Conservation (phyloP, 345 rosid genomes). For the Jatropha curcas region DNA sequence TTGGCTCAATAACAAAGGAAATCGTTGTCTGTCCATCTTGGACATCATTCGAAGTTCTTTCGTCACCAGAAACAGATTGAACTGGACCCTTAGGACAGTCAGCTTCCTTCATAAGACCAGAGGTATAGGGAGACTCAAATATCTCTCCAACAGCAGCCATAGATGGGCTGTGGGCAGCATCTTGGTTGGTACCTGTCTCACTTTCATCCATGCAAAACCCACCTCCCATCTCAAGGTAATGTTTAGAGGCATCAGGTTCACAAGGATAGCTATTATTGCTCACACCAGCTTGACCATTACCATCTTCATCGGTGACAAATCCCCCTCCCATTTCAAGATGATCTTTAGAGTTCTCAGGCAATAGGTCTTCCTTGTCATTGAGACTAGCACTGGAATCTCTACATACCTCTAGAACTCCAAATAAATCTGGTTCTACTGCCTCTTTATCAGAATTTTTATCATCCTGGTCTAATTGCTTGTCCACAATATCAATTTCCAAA, state of each 20-base stretch:
- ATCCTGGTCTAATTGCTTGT: conserved; percentile 24
- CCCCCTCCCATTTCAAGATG: conserved; percentile 53
- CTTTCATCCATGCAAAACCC: conserved; percentile 72
- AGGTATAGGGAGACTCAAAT: conserved; percentile 11
- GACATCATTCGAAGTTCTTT: conserved; percentile 9
- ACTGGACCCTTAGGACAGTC: conserved; percentile 13
- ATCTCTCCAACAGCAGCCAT: conserved; percentile 4
- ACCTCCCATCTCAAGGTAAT: conserved; percentile 57
- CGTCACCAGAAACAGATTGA: conserved; percentile 14
- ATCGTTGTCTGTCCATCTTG: conserved; percentile 8
- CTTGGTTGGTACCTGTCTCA: conserved; percentile 29
- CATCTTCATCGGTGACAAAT: conserved; percentile 51
- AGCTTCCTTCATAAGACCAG: conserved; percentile 16
- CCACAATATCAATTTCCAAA: conserved; percentile 45
- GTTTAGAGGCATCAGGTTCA: conserved; percentile 33
- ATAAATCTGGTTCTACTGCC: conserved; percentile 26
- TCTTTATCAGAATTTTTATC: conserved; percentile 23
- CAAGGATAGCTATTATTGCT: conserved; percentile 25
- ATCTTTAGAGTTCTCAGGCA: conserved; percentile 23
- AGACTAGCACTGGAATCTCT: conserved; percentile 17
- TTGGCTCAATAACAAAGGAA: conserved; percentile 6
- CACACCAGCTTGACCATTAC: conserved; percentile 27
- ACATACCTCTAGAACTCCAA: conserved; percentile 8
- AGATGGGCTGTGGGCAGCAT: conserved; percentile 15
- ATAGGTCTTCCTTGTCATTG: conserved; percentile 19